phyloP scores from a whole-genome alignment of 2,329 filamentous ascomycete species.

The Thielaviopsis euricoi region DNA sequence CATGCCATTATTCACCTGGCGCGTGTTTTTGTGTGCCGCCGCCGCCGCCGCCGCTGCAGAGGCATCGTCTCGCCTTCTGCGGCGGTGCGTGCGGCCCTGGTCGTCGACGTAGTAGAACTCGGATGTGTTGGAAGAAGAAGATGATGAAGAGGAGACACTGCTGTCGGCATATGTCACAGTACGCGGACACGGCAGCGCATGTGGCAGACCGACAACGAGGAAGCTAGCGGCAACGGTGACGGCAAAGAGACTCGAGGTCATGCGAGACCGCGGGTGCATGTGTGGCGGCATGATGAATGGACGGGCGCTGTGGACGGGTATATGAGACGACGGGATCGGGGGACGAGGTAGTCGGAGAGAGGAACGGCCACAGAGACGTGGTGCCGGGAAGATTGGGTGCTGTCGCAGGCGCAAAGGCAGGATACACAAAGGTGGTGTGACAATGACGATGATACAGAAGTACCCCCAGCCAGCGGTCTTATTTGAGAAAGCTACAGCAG shows the following conservation, averaged over 20 bases:
- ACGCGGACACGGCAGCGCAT: conserved; percentile 80
- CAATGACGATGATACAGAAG: neutral
- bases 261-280: conserved; percentile 82
- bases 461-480: neutral
- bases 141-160: neutral
- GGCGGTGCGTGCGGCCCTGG: conserved; percentile 8
- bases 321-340: neutral
- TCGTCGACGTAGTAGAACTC: conserved; percentile 10
- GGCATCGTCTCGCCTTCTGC: conserved; percentile 22
- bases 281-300: conserved; percentile 81
- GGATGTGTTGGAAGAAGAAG: neutral
- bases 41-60: conserved; percentile 29
- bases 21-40: conserved; percentile 22
- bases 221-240: conserved; percentile 83
- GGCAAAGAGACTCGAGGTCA: conserved; percentile 87
- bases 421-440: neutral
- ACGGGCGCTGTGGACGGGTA: conserved; percentile 13
- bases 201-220: conserved; percentile 78
- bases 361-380: neutral
- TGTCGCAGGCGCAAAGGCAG: neutral
- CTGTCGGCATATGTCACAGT: conserved; percentile 63
- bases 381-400: neutral
- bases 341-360: neutral
- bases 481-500: neutral
- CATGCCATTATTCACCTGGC: conserved; percentile 28